Percentiles rank a stretch among this genome's conserved stretches.
These are phyloP conservation scores for Uncinocarpus reesii DNA, from an alignment of 2,329 filamentous ascomycete species.

Conservation along the genomic window DNA sequence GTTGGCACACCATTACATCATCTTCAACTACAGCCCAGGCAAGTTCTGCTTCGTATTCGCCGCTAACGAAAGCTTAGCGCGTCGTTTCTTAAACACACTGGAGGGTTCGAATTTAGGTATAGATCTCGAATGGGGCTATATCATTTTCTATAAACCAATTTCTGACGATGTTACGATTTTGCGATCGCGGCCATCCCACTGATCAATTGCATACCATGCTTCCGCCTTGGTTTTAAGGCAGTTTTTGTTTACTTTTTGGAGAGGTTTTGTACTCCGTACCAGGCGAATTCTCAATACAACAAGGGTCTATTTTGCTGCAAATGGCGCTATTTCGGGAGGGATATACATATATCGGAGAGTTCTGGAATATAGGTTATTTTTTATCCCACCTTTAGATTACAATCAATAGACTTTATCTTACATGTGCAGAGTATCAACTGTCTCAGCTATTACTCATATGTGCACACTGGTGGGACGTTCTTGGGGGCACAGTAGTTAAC, in stretches of 20 bases:
- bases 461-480: too few relatives aligned
- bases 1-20: conserved; percentile 32
- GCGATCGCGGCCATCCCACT: not conserved
- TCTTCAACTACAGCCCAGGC: not conserved
- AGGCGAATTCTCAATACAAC: not conserved
- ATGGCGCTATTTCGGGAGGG: not conserved
- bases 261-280: not conserved
- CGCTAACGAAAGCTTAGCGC: too few relatives aligned
- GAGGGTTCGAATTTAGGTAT: too few relatives aligned
- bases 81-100: too few relatives aligned
- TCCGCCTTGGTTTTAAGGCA: not conserved
- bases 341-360: not conserved
- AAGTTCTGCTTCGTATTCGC: not conserved
- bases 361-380: not conserved
- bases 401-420: too few relatives aligned
- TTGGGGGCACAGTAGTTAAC: too few relatives aligned
- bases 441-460: too few relatives aligned
- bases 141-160: not conserved
- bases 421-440: too few relatives aligned
- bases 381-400: not conserved
- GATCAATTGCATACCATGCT: not conserved
- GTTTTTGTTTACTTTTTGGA: not conserved
- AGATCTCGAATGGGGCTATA: not conserved
- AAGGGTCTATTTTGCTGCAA: not conserved
- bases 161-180: conserved; percentile 1